phyloP scores from a whole-genome alignment of 2,329 filamentous ascomycete genomes.

The Colletotrichum sp. region DNA sequence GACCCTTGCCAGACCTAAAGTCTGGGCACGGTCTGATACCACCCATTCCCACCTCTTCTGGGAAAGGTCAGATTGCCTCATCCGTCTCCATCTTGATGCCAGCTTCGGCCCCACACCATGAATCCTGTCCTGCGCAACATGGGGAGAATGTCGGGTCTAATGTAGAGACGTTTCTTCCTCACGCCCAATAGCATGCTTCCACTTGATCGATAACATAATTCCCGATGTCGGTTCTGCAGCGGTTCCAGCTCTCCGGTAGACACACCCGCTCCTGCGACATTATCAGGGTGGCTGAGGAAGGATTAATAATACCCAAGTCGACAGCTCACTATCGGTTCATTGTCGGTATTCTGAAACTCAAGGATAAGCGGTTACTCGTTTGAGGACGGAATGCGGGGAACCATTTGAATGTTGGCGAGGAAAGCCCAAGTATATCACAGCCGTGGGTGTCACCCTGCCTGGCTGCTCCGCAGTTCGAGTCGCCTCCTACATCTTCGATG shows the following conservation, averaged over 20 bases:
- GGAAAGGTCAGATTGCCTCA: background rate
- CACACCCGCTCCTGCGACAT: background rate
- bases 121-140: background rate
- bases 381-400: background rate
- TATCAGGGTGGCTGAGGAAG: accelerated
- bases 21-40: accelerated
- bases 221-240: background rate
- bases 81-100: background rate
- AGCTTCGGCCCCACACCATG: background rate
- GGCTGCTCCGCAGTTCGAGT: background rate
- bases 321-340: accelerated
- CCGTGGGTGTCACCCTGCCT: background rate
- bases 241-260: background rate
- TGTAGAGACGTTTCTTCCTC: background rate
- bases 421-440: background rate
- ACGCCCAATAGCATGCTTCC: accelerated
- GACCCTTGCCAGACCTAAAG: background rate
- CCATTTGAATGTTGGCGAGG: background rate
- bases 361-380: too few species aligned
- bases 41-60: background rate
- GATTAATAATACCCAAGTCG: background rate
- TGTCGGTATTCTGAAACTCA: accelerated
- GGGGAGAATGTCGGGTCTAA: accelerated
- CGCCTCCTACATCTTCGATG: background rate
- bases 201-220: accelerated